A percentile compares a stretch with the other conserved stretches of the same genome.
phyloP scores from a whole-genome alignment of 2,329 filamentous ascomycete species.

The Fusarium hostae region DNA sequence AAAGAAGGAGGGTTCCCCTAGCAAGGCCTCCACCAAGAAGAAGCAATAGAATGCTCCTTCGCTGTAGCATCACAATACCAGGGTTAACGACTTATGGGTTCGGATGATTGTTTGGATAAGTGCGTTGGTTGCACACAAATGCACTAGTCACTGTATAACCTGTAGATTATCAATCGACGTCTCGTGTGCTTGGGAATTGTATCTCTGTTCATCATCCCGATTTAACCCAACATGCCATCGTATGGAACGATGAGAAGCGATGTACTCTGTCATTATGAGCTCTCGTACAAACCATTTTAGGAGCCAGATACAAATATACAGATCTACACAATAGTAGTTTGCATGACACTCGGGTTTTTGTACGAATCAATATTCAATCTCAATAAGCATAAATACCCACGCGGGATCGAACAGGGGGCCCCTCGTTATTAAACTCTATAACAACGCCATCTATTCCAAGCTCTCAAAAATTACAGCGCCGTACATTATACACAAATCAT shows the following conservation, averaged over 20 bases:
- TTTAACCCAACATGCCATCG: not conserved
- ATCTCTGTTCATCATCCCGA: not conserved
- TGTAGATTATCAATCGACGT: conserved; percentile 9
- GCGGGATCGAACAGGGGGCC: not conserved
- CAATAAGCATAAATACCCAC: not conserved
- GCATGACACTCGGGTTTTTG: not conserved
- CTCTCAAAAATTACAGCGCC: not conserved
- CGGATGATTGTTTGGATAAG: not conserved
- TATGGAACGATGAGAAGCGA: not conserved
- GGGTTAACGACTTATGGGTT: not conserved
- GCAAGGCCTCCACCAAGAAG: conserved; percentile 50
- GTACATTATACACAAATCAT: conserved; percentile 1
- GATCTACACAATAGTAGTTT: not conserved
- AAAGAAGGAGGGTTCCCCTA: conserved; percentile 51
- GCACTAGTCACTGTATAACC: conserved; percentile 15
- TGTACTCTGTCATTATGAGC: not conserved
- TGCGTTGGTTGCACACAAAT: not conserved
- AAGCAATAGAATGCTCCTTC: conserved; percentile 46
- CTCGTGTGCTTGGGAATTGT: not conserved
- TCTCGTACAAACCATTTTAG: not conserved
- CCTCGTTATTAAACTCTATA: conserved; percentile 5
- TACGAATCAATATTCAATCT: not conserved
- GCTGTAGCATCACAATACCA: not conserved
- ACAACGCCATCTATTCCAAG: conserved; percentile 33
- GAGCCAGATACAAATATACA: not conserved